Evolutionary conservation across 2,329 filamentous ascomycete species (phyloP).

Genomic region (Ophiosphaerella narmari): DNA sequence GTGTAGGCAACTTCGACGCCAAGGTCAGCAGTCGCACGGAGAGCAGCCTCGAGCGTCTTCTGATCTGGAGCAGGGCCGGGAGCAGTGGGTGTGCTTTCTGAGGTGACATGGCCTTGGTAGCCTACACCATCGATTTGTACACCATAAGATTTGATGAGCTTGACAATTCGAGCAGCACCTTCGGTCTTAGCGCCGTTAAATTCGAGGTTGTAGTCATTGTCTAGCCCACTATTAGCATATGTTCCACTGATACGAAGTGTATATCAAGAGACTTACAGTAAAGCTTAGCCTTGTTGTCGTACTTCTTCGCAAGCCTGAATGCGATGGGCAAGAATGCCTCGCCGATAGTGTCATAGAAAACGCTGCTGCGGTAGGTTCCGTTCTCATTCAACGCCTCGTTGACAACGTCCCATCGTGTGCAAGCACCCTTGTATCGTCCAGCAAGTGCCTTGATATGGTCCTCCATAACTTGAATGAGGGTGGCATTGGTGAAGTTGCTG

Average conservation of each 20-base stretch:
- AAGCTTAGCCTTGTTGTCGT: slow-evolving; percentile 47
- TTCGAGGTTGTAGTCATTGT: slow-evolving; percentile 70
- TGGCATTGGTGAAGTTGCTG: slow-evolving; percentile 47
- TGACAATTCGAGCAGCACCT: slow-evolving; percentile 44
- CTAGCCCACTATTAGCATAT: not conserved
- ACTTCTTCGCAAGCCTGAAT: slow-evolving; percentile 48
- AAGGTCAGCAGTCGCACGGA: slow-evolving; percentile 58
- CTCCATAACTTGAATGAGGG: slow-evolving; percentile 47
- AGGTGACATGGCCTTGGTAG: slow-evolving; percentile 62
- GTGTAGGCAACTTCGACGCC: slow-evolving; percentile 65
- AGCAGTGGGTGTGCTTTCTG: slow-evolving; percentile 57
- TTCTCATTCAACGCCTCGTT: slow-evolving; percentile 53
- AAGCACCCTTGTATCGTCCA: slow-evolving; percentile 46
- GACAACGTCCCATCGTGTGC: slow-evolving; percentile 48
- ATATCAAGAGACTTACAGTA: slow-evolving; percentile 46
- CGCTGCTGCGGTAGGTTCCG: slow-evolving; percentile 49
- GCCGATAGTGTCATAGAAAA: slow-evolving; percentile 52
- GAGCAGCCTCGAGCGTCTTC: slow-evolving; percentile 52
- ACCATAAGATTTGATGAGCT: slow-evolving; percentile 47
- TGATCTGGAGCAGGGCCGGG: slow-evolving; percentile 50
- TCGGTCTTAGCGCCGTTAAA: slow-evolving; percentile 52
- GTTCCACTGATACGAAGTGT: not conserved
- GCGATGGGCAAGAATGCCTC: slow-evolving; percentile 53
- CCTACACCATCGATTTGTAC: slow-evolving; percentile 66
- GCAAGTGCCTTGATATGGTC: slow-evolving; percentile 49